Evolutionary conservation across 495 filamentous ascomycete genomes (phyloP).

Genomic region (Astrothelium macrocarpum): DNA sequence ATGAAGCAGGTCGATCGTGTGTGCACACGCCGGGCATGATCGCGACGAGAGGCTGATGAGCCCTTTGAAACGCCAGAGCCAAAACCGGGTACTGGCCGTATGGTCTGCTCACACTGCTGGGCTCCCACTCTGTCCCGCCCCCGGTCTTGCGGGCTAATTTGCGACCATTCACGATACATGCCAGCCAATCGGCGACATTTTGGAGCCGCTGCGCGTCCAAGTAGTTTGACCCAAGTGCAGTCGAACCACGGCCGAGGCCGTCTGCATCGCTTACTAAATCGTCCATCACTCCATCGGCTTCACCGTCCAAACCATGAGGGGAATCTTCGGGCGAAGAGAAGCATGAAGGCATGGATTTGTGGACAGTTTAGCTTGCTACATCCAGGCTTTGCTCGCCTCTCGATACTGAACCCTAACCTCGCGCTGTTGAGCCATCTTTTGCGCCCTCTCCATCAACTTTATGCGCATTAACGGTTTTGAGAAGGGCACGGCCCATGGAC

Average conservation of each 20-base stretch:
- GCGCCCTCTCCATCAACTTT: not conserved
- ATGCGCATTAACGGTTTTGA: not conserved
- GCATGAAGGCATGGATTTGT: not conserved
- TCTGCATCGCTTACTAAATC: too few species aligned
- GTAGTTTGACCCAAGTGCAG: too few species aligned
- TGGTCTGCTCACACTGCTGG: not conserved
- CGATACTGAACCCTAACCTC: not conserved
- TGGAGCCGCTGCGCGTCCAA: not conserved
- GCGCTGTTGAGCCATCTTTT: not conserved
- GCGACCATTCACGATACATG: not conserved
- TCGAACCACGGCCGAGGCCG: too few species aligned
- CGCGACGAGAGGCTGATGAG: not conserved
- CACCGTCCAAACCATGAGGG: not conserved
- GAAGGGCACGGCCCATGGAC: not conserved
- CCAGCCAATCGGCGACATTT: not conserved
- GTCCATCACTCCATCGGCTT: not conserved
- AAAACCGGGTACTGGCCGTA: not conserved
- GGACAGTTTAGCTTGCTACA: not conserved
- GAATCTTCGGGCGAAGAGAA: not conserved
- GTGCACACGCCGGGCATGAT: not conserved
- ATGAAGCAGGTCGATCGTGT: conserved; percentile 1
- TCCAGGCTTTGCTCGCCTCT: not conserved
- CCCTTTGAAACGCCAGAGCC: conserved; percentile 4
- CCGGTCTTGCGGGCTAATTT: not conserved
- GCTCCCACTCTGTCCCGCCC: not conserved